These are phyloP conservation scores for Phlyctochytrium planicorne DNA, from an alignment of 192 early-diverging fungal genomes.

Conservation along the genomic window DNA sequence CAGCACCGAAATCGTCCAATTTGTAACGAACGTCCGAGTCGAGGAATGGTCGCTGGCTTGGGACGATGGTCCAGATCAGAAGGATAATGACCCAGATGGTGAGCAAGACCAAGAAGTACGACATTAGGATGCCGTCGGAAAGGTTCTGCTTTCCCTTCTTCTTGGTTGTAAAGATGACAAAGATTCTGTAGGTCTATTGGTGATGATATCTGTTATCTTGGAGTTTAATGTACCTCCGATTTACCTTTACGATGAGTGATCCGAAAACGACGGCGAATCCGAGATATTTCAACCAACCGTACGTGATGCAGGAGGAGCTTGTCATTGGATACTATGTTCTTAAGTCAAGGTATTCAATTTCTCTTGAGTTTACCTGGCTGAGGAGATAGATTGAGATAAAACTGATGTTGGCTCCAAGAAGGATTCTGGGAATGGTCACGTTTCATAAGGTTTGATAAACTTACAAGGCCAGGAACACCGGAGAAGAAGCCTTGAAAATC, in stretches of 20 bases:
- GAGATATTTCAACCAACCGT: slow-evolving; percentile 5
- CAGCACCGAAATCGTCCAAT: neutral
- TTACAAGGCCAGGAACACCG: neutral
- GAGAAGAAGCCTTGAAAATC: neutral
- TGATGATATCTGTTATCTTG: too few species aligned
- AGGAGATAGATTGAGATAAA: neutral
- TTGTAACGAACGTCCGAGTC: neutral
- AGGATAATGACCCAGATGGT: neutral
- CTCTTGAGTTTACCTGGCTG: too few species aligned
- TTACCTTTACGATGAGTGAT: neutral
- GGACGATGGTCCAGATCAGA: neutral
- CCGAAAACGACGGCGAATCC: slow-evolving; percentile 8
- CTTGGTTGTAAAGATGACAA: neutral
- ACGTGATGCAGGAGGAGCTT: neutral
- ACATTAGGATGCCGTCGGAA: neutral
- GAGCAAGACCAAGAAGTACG: neutral
- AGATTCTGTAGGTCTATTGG: neutral
- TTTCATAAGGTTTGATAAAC: neutral
- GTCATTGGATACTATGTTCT: slow-evolving; percentile 10
- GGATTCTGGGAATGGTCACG: neutral
- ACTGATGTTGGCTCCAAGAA: neutral
- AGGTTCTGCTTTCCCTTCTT: neutral
- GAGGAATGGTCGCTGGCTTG: neutral
- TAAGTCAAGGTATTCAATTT: too few species aligned
- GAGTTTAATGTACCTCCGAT: too few species aligned